Base-by-base conservation (phyloP, 495 filamentous ascomycete genomes). In the Penicillium desertorum region DNA sequence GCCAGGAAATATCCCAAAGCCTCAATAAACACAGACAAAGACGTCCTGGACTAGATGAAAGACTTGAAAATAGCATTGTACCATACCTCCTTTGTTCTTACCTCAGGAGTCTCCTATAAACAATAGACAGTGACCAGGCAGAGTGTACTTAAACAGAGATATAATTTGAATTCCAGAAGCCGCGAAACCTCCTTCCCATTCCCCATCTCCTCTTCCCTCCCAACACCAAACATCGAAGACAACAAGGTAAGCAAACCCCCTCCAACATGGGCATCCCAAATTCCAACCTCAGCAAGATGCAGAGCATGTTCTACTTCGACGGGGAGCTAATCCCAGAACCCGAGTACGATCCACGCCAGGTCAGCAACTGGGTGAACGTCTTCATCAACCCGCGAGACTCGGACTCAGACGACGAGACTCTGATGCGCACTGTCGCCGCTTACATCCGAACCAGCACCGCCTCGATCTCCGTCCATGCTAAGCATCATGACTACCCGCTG, bases 321-420 rank as follows among this genome's bases (percentile, higher is more conserved):
- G 53, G 53, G 8, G n/a, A 36, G 14, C 30, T 47, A 36, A 36
- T 55, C 53, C 43, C 30, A 19, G 53, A 55, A 11, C 43, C 53
- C 19, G 53, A 55, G 22, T 47, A 46, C 53, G 16, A 29, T 22
- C 53, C 53, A 0, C 53, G 53, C 9, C 43, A 55, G 23, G 9
- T 55, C 22, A 46, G 17, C 19, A 55, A 55, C 53, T 55, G 53
- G 53, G 53, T 55, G 5, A 55, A 47, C 11, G 53, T 55, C 14
- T 55, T 39, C 22, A 7, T 55, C 16, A 17, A 27, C 2, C 2
- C 20, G 2, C 20, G 20, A 8, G 53, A 55, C n/a, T 22, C 14
- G 0, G 11, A 11, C 6, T 20, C 32, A 16, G 16, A 37, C 22
- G 53, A 55, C 20, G 53, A 55, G 14, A 20, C 32, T 4, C 30